Evolutionary conservation across 1,139 yeast genomes (phyloP).

Genomic region (Hansenula anomala): DNA sequence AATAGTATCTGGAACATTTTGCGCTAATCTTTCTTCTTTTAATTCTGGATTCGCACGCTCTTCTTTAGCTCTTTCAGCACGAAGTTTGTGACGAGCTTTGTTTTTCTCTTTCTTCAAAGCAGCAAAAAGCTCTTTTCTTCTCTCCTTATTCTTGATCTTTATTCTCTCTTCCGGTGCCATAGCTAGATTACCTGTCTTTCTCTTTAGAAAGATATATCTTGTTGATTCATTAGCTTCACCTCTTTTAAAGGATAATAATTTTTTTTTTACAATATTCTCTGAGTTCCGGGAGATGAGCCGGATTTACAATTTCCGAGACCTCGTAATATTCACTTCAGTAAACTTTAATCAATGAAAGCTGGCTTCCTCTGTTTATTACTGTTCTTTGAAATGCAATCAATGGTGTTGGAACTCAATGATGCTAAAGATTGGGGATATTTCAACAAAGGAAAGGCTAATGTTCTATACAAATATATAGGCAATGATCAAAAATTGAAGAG

Average conservation of each 20-base stretch:
- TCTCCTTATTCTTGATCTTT: slow-evolving; percentile 65
- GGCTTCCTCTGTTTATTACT: no score
- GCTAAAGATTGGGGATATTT: slow-evolving; percentile 15
- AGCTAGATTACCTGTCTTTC: no score
- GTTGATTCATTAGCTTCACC: no score
- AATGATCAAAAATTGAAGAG: neutral
- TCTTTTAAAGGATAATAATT: no score
- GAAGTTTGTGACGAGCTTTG: slow-evolving; percentile 69
- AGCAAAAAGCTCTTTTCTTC: slow-evolving; percentile 75
- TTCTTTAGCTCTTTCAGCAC: slow-evolving; percentile 76
- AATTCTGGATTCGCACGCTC: slow-evolving; percentile 80
- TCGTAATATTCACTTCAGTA: no score
- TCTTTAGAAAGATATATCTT: no score
- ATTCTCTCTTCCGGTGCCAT: slow-evolving; percentile 25
- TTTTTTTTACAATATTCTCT: slow-evolving; percentile 1
- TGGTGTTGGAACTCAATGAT: neutral
- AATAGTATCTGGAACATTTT: slow-evolving; percentile 81
- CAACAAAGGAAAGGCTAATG: slow-evolving; percentile 20
- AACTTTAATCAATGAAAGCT: no score
- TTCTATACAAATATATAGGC: slow-evolving; percentile 15
- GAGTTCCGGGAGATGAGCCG: neutral
- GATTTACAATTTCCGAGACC: no score
- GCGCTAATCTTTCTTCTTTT: slow-evolving; percentile 71
- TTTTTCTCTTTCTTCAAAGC: slow-evolving; percentile 70
- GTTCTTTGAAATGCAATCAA: no score